Base-by-base conservation (phyloP, 108 stramenopile genomes). In the Fistulifera solaris region DNA sequence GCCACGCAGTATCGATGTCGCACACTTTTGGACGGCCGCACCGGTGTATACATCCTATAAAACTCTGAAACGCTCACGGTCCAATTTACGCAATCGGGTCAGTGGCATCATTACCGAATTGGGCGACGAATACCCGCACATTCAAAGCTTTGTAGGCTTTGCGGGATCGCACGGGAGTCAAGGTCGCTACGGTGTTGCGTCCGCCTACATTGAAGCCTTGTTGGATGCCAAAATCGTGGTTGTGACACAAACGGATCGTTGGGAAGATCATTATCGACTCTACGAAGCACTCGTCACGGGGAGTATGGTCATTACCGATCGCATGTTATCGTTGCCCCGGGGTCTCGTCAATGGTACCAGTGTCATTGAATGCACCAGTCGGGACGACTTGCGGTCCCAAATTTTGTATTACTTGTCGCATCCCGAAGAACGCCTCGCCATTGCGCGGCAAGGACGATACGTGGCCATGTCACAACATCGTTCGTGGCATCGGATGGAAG, bases 251-350 rank as follows among this genome's bases (percentile, higher is more conserved):
- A 59, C 77, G 14, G 83, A 85, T 52, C 58, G 61, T 41, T 81
- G 77, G 77, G 83, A 85, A 61, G 83, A 76, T 27, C 79, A 78
- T 38, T 76, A 65, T 52, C 71, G 80, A 39, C 52, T 85, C 21
- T 70, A 73, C 52, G 83, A 85, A 61, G 58, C 67, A 1, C 38
- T 85, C 31, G 62, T 66, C 54, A 67, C 71, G 50, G 39, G 56
- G 11, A 79, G 80, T 41, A 26, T 80, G 63, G 78, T 84, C 26
- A 44, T 84, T 62, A 65, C 61, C 1, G 83, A 84, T 59, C 41
- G 50, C 27, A 79, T 79, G 73, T 25, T 72, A 4, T 54, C 52
- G 4, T 41, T 73, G 13, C 83, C 83, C 11, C 43, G 40, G 0
- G 73, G 76, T 5, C 23, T 78, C 13, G 40, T 45, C 2, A 64